Percentiles rank a stretch among this genome's conserved stretches.
phyloP scores from a whole-genome alignment of 108 stramenopile species.

The Schizochytrium sp. region DNA sequence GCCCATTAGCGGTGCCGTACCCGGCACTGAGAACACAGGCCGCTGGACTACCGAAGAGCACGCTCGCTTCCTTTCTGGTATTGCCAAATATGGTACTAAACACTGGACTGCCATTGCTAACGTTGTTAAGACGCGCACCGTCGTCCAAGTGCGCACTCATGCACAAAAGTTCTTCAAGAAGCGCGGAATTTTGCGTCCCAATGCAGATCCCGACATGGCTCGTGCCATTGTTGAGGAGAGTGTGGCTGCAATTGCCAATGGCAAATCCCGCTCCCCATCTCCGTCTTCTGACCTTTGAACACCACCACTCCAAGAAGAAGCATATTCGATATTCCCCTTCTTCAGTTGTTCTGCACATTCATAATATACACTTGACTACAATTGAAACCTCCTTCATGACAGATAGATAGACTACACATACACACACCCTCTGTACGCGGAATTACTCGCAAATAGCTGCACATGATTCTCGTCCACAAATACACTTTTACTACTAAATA shows the following conservation, averaged over 20 bases:
- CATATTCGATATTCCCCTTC: too few species aligned
- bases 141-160: conserved; percentile 68
- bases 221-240: conserved; percentile 26
- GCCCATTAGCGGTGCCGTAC: conserved; percentile 57
- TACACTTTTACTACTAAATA: too few species aligned
- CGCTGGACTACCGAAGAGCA: conserved; percentile 70
- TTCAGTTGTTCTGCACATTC: too few species aligned
- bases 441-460: too few species aligned
- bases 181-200: conserved; percentile 22
- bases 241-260: conserved; percentile 15
- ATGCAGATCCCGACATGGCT: conserved; percentile 23
- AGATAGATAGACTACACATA: too few species aligned
- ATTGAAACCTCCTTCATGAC: too few species aligned
- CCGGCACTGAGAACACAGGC: conserved; percentile 53
- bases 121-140: conserved; percentile 64
- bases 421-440: too few species aligned
- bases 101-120: conserved; percentile 67
- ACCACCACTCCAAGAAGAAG: too few species aligned
- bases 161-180: conserved; percentile 71
- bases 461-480: too few species aligned
- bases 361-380: too few species aligned
- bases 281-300: neutral
- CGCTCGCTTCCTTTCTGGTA: conserved; percentile 66
- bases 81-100: conserved; percentile 53
- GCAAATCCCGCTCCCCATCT: conserved; percentile 14